Percentiles rank a stretch among this genome's conserved stretches.
Evolutionary conservation across 106 monocot species (phyloP).

Genomic region (Gastrodia elata): DNA sequence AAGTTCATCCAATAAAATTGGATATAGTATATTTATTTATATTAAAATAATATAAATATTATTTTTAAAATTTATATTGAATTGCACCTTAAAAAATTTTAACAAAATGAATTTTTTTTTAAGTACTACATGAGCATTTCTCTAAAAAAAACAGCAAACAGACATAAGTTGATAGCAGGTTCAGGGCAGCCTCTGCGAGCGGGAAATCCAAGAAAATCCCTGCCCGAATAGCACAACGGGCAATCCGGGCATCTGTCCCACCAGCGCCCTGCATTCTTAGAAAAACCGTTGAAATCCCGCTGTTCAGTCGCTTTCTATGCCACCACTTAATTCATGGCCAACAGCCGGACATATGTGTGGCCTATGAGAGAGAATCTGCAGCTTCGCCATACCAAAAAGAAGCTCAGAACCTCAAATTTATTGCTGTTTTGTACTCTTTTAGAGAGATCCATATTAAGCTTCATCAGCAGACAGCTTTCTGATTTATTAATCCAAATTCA

Average conservation of each 20-base stretch:
- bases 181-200: neutral
- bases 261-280: neutral
- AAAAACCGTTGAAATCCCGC: conserved; percentile 6
- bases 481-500: too few relatives aligned
- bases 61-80: too few relatives aligned
- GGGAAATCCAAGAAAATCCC: conserved; percentile 10
- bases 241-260: neutral
- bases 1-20: too few relatives aligned
- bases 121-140: too few relatives aligned
- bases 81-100: too few relatives aligned
- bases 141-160: too few relatives aligned
- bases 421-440: neutral
- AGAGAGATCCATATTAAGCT: neutral
- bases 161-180: too few relatives aligned
- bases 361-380: conserved; percentile 2
- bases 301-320: conserved; percentile 5
- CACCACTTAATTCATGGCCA: neutral
- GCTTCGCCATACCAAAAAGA: neutral
- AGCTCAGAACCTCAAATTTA: conserved; percentile 4
- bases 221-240: conserved; percentile 1
- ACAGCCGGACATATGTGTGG: too few relatives aligned
- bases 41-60: too few relatives aligned
- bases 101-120: too few relatives aligned
- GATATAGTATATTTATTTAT: too few relatives aligned
- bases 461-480: neutral